Base-by-base conservation (phyloP, 345 rosid species). In the Acer saccharum region DNA sequence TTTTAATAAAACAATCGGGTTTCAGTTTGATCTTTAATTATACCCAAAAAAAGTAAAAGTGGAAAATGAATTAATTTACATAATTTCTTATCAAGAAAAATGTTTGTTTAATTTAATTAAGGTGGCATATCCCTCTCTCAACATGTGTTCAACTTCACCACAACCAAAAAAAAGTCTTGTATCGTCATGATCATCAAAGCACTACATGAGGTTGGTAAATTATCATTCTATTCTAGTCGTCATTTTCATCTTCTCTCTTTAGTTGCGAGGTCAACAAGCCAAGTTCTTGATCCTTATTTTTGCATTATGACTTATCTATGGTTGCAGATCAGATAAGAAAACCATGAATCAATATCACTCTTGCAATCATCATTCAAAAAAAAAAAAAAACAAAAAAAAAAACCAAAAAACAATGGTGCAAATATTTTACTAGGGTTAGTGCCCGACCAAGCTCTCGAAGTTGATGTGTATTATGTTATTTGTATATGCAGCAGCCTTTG, bases 211-310 rank as follows among this genome's bases (percentile, higher is more conserved):
- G 10, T 60, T 60, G 44, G 11, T 21, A 3, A 2, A 20, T 17
- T 14, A 35, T 35, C 23, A 29, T 43, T 35, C 39, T 35, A 29
- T 58, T 13, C 20, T 35, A 20, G 50, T 58, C 25, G 50, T 58
- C 25, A 39, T 41, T 21, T 39, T 72, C 76, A 23, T 35, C 25
- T 55, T 43, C 29, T 8, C 9, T 39, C 43, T 9, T 43, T 1
- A 74, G 69, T 63, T 74, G 77, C 69, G n/a, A 74, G 69, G 77
- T 74, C 77, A 74, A 63, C 77, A 74, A 74, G 77, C 48, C 46
- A 74, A 46, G 77, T 12, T 64, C 6, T 7, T 21, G 0, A 6
- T 20, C 11, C 62, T 46, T 35, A 35, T 2, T 41, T 25, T 55
- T 18, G 25, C 65, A 29, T 71, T 71, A 55, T 71, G 46, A 54